phyloP scores from a whole-genome alignment of 768 basidiomycete species.

The Suillus lakei region DNA sequence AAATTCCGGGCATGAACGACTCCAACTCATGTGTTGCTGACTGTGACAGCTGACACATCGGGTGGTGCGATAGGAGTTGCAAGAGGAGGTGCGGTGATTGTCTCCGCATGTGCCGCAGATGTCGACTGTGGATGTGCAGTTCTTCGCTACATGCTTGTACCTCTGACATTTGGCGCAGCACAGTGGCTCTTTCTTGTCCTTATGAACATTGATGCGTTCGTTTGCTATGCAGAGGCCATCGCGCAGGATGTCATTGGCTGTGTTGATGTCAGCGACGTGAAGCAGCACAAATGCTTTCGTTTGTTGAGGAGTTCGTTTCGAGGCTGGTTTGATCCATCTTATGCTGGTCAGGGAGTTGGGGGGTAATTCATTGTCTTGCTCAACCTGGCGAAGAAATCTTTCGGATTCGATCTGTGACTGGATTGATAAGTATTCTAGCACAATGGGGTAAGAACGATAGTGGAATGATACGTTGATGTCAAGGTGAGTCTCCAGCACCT shows the following conservation, averaged over 20 bases:
- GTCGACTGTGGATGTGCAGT: conserved; percentile 6
- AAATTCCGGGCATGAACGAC: too few relatives aligned
- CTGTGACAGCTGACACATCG: conserved; percentile 3
- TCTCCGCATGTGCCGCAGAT: conserved; percentile 7
- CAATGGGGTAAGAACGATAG: conserved; percentile 6
- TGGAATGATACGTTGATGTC: conserved; percentile 1
- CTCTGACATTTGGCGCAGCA: conserved; percentile 7
- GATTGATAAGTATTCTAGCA: conserved; percentile 29
- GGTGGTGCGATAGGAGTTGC: neutral
- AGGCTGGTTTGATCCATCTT: neutral
- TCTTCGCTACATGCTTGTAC: conserved; percentile 3
- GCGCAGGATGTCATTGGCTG: conserved; percentile 28
- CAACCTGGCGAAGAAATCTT: conserved; percentile 19
- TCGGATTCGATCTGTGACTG: conserved; percentile 14
- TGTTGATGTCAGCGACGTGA: conserved; percentile 17
- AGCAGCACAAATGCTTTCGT: conserved; percentile 27
- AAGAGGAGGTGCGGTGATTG: neutral
- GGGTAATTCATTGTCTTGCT: conserved; percentile 18
- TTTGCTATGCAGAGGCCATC: conserved; percentile 24
- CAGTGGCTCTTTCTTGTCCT: conserved; percentile 10
- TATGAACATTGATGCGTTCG: conserved; percentile 16
- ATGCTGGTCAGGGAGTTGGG: neutral
- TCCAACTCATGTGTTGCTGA: conserved; percentile 12
- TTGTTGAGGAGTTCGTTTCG: neutral
- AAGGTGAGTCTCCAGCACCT: neutral